Conservation (phyloP, 202 grass and related monocot genomes). For the Zoysia matrella region DNA sequence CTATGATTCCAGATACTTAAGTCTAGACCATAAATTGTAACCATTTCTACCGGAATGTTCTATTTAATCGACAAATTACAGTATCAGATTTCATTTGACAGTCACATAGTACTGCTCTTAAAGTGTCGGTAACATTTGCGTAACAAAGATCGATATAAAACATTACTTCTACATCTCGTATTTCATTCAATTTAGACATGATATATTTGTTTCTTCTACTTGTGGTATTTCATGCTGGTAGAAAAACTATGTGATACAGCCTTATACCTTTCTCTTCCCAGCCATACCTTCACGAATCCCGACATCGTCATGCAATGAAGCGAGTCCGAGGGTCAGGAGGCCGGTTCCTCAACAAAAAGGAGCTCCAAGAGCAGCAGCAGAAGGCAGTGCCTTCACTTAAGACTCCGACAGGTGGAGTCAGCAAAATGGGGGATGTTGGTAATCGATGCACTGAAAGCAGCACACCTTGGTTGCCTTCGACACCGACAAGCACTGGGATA, state of each 20-base stretch:
- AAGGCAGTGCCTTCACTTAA: constrained; percentile 15
- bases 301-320: too few species aligned
- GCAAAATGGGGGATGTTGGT: constrained; percentile 18
- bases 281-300: constrained; percentile 98
- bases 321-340: constrained; percentile 87
- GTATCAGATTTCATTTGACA: not conserved
- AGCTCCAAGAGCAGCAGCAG: constrained; percentile 49
- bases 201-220: constrained; percentile 14
- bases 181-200: not conserved
- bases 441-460: constrained; percentile 13
- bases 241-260: not conserved
- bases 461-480: constrained; percentile 42
- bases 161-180: not conserved
- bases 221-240: not conserved
- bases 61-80: not conserved
- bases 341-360: constrained; percentile 86
- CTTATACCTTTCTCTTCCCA: constrained; percentile 37
- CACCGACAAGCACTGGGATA: constrained; percentile 39
- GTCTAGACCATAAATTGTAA: not conserved
- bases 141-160: not conserved
- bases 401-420: constrained; percentile 15
- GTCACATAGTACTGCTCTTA: not conserved
- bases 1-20: not conserved
- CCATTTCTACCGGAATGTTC: not conserved
- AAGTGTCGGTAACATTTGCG: not conserved